Evolutionary conservation across 768 basidiomycete genomes (phyloP), one percentile per base, ranked within the genome.

Genomic region (Tricholoma flavovirens): DNA sequence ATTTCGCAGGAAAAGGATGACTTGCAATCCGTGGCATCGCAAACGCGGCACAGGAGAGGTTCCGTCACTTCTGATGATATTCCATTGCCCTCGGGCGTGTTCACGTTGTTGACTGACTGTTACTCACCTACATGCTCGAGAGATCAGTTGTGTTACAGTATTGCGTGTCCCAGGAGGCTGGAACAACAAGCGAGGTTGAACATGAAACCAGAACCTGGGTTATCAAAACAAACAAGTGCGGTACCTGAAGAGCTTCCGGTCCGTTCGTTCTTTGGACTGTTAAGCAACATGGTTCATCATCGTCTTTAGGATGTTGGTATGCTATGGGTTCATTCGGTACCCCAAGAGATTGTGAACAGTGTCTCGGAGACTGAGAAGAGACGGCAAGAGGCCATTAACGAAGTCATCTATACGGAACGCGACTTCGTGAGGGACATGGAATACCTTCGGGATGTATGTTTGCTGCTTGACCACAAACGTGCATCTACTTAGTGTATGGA

Each of bases 391-490:
- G 92, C 93, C 19, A 98, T 99, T 75, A 98, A 98, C 67, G 97
- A 99, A 74, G 92, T 97, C 61, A 81, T 86, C 32, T 87, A 87
- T 63, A 99, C 97, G 7, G 97, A 98, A 68, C 83, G 95, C 24
- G 97, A 98, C 73, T 98, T 99, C 70, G 95, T 99, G 45, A 83
- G 93, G 55, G 97, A 98, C 72, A 84, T 98, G 84, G 97, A 99
- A 71, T 98, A 98, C 67, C 81, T 99, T 48, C 87, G 95, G 60
- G 96, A 98, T 67, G 90, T 96, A 65, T 64, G 90, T 65, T 24
- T 50, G 33, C 48, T 52, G 19, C 48, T 5, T 19, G 51, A 19
- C 50, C 56, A 19, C 55, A 22, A 10, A 15, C n/a, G 45, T 53
- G 22, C 51, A 14, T 49, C 26, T 56, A 51, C 38, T 59, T 22